Percentiles rank a stretch among this genome's conserved stretches.
phyloP scores from a whole-genome alignment of 2,329 filamentous ascomycete genomes.

The Massarina eburnea region DNA sequence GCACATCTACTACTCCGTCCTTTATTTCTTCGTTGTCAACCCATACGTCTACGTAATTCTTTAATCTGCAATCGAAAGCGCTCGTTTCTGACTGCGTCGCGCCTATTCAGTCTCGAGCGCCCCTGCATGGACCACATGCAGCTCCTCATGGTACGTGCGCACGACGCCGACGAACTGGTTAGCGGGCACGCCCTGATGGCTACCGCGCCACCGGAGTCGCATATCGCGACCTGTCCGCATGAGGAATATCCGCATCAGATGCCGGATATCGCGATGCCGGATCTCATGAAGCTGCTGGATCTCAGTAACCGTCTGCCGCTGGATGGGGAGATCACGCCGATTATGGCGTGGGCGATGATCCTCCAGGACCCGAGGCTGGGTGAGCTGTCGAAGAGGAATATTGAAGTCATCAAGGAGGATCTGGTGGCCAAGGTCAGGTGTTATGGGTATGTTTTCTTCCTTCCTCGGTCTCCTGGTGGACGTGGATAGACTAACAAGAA shows the following conservation, averaged over 20 bases:
- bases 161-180: conserved; percentile 56
- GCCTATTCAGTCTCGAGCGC: conserved; percentile 70
- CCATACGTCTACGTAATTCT: conserved; percentile 28
- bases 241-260: conserved; percentile 69
- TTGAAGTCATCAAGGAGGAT: conserved; percentile 71
- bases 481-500: neutral
- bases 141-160: conserved; percentile 66
- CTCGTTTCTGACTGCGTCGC: conserved; percentile 33
- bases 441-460: conserved; percentile 70
- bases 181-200: conserved; percentile 95
- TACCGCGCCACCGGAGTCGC: conserved; percentile 75
- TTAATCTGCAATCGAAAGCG: conserved; percentile 9
- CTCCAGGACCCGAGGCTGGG: conserved; percentile 60
- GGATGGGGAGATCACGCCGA: conserved; percentile 88
- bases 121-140: conserved; percentile 92
- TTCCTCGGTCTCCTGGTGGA: too few relatives aligned
- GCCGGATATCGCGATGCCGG: conserved; percentile 71
- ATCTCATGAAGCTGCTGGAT: conserved; percentile 79
- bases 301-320: conserved; percentile 80
- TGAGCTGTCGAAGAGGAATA: conserved; percentile 68
- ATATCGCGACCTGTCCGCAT: conserved; percentile 58
- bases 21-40: conserved; percentile 18
- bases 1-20: conserved; percentile 15
- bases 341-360: conserved; percentile 91
- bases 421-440: conserved; percentile 81